Base-by-base conservation (phyloP, 2,329 filamentous ascomycete species). In the Didymella arachidicola region DNA sequence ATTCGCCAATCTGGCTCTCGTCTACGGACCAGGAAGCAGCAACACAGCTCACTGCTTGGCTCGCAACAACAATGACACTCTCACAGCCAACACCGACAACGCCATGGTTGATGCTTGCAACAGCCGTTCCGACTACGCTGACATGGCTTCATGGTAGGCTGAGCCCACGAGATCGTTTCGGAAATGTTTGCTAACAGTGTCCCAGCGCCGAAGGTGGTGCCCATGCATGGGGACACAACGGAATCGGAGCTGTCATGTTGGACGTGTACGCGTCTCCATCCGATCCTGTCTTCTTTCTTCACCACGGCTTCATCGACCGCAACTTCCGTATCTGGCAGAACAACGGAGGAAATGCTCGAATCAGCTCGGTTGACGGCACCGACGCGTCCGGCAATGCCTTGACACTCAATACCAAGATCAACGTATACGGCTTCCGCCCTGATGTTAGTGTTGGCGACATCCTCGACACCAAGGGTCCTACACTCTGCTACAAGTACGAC, bases 281-380 rank as follows among this genome's bases (percentile, higher is more conserved):
- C 18, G 74, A 78, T 61, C 71, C 72, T 11, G 59, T 77, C 57
- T 59, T 59, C 32, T 59, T 53, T 27, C 22, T 59, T 18, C 52
- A 55, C 52, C 82, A 84, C 61, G 77, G 68, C 10, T 79, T 79
- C 66, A 78, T 84, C 46, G 82, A 84, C 69, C 78, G 80, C 41
- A 75, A 79, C 34, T 83, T 77, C 75, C 81, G 80, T 76, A 80
- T 82, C 59, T 84, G 81, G 81, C 81, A 84, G 67, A 73, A 73
- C 65, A 30, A 38, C 14, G 42, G 42, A 22, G 62, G 72, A 55
- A 38, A 60, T 14, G 51, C 55, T 2, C 71, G 73, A 45, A 29
- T 62, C 6, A 66, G 38, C 34, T 39, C 36, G n/a, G 77, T 84
- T 58, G 71, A 72, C 34, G 82, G 82, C 1, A 81, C 76, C 7